Percentiles rank a stretch among this genome's conserved stretches.
Conservation (phyloP, 106 monocot species). For the Dendrobium huoshanense region DNA sequence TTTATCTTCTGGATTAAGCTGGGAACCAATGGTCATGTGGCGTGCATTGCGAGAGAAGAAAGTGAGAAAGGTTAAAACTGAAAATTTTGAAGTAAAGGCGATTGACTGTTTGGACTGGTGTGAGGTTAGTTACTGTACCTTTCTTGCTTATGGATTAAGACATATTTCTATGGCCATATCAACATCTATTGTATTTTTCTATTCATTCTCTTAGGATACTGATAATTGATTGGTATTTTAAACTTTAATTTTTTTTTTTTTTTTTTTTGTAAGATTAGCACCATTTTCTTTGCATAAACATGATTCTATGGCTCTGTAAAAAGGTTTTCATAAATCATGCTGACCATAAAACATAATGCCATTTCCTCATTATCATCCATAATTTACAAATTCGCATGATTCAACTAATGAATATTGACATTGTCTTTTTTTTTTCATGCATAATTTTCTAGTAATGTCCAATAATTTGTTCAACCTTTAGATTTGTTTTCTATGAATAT, state of each 20-base stretch:
- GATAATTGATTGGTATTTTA: not conserved
- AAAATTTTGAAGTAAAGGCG: slow-evolving; percentile 22
- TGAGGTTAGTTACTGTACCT: slow-evolving; percentile 12
- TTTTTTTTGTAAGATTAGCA: not conserved
- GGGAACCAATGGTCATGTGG: slow-evolving; percentile 86
- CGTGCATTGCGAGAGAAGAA: slow-evolving; percentile 61
- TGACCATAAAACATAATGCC: not conserved
- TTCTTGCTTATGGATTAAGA: not conserved
- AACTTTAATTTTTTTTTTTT: not conserved
- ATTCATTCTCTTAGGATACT: not conserved
- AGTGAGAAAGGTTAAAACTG: slow-evolving; percentile 14
- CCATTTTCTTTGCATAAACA: not conserved
- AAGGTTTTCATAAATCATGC: not conserved
- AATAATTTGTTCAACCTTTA: not conserved
- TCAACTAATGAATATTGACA: not conserved
- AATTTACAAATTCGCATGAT: not conserved
- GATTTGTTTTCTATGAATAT: not conserved
- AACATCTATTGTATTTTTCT: not conserved
- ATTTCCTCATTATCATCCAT: not conserved
- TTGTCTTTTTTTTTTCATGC: not conserved
- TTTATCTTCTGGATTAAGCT: slow-evolving; percentile 49
- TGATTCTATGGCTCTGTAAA: not conserved
- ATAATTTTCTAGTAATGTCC: not conserved
- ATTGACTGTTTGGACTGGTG: slow-evolving; percentile 12
- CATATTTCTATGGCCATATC: not conserved